These are phyloP conservation scores for Exophiala lecanii-corni DNA, from an alignment of 2,329 filamentous ascomycete genomes.

Conservation along the genomic window DNA sequence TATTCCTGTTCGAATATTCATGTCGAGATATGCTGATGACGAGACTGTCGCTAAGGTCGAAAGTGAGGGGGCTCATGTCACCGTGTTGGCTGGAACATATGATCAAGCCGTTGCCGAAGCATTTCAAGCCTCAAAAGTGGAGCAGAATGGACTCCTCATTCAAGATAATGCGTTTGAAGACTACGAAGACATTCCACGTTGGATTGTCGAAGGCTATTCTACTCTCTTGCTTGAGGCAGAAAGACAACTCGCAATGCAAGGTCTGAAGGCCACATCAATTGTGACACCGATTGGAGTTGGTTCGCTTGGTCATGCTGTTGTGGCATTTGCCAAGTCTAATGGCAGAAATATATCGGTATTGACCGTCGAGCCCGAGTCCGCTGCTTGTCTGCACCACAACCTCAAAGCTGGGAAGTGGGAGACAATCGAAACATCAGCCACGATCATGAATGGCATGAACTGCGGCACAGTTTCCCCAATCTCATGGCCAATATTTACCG, in stretches of 20 bases:
- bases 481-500: slow-evolving; percentile 58
- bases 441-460: slow-evolving; percentile 71
- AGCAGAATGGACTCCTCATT: slow-evolving; percentile 45
- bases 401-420: slow-evolving; percentile 45
- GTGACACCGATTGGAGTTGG: slow-evolving; percentile 69
- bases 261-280: slow-evolving; percentile 44
- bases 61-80: slow-evolving; percentile 57
- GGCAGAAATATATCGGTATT: slow-evolving; percentile 45
- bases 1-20: slow-evolving; percentile 55
- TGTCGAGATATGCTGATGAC: slow-evolving; percentile 51
- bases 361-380: slow-evolving; percentile 66
- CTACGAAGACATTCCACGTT: slow-evolving; percentile 63
- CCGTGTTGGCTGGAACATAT: slow-evolving; percentile 55
- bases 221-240: slow-evolving; percentile 69
- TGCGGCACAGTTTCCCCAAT: slow-evolving; percentile 64
- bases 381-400: slow-evolving; percentile 49
- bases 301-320: slow-evolving; percentile 66
- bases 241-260: slow-evolving; percentile 48
- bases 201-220: slow-evolving; percentile 73
- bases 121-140: slow-evolving; percentile 35
- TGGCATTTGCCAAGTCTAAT: slow-evolving; percentile 56
- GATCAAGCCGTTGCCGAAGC: slow-evolving; percentile 57
- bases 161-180: slow-evolving; percentile 65
- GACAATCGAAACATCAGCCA: slow-evolving; percentile 53
- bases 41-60: slow-evolving; percentile 53